Conservation (phyloP, 2,329 filamentous ascomycete genomes). For the Arachnomyces sp. region DNA sequence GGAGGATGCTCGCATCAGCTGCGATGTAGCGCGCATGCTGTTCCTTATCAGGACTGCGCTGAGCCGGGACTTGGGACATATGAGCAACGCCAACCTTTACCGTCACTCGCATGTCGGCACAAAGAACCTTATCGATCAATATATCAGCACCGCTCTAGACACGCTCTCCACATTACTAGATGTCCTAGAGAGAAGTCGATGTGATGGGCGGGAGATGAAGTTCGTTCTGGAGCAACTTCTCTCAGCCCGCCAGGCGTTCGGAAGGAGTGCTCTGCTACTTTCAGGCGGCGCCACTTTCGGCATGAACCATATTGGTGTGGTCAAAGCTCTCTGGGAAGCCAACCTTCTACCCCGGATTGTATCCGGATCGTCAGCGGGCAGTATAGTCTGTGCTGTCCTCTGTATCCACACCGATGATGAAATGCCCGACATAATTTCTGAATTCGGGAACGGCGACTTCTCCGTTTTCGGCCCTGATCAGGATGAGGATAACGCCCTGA, state of each 20-base stretch:
- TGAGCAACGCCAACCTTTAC: conserved; percentile 77
- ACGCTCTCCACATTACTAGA: conserved; percentile 67
- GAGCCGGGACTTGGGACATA: conserved; percentile 72
- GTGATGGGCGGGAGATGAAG: conserved; percentile 49
- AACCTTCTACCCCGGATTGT: conserved; percentile 75
- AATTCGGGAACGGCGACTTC: conserved; percentile 71
- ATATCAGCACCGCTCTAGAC: conserved; percentile 69
- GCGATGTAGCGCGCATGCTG: conserved; percentile 69
- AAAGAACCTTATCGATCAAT: conserved; percentile 76
- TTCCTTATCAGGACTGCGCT: conserved; percentile 72
- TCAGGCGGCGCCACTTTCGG: conserved; percentile 85
- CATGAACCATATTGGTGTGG: conserved; percentile 83
- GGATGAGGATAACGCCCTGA: conserved; percentile 54
- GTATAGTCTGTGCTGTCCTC: conserved; percentile 73
- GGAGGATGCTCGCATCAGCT: conserved; percentile 61
- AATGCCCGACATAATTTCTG: conserved; percentile 58
- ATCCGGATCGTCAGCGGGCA: conserved; percentile 78
- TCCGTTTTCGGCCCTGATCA: conserved; percentile 64
- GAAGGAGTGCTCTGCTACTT: conserved; percentile 71
- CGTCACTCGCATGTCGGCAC: conserved; percentile 78
- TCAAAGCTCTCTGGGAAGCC: conserved; percentile 70
- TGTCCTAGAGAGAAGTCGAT: conserved; percentile 43
- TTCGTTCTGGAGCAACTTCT: conserved; percentile 61
- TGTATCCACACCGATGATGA: conserved; percentile 72
- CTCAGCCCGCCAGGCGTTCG: conserved; percentile 68